phyloP scores from a whole-genome alignment of 2,329 filamentous ascomycete species.

The Endothia cerciana region DNA sequence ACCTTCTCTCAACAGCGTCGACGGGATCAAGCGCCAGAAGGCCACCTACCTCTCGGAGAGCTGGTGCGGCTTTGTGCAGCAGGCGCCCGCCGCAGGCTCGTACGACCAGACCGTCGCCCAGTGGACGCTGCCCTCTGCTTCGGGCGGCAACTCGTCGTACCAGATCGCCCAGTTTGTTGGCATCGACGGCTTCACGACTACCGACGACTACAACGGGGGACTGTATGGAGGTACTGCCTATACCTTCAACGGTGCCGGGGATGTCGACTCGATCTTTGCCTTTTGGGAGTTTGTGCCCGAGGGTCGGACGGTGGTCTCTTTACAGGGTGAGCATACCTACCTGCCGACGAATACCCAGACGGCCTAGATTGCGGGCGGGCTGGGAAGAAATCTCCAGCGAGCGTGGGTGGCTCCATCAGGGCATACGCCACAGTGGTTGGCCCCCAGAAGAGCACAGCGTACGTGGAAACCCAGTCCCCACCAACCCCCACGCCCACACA shows the following conservation, averaged over 20 bases:
- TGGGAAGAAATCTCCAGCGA: neutral
- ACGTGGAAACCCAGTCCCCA: no score
- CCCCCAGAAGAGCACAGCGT: neutral
- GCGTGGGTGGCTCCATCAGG: neutral
- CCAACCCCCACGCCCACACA: no score
- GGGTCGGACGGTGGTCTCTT: neutral
- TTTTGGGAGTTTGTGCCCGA: neutral
- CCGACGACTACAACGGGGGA: neutral
- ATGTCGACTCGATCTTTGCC: neutral
- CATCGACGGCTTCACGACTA: neutral
- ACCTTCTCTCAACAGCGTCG: neutral
- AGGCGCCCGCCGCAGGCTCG: neutral
- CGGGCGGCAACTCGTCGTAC: neutral
- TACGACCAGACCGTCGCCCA: neutral
- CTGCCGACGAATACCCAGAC: no score
- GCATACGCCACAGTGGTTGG: neutral
- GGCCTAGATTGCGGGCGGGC: no score
- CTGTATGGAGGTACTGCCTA: neutral
- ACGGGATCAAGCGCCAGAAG: neutral
- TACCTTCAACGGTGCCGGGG: neutral
- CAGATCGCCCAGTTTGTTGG: neutral
- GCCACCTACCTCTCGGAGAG: neutral
- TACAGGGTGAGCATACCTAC: neutral
- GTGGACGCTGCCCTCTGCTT: neutral
- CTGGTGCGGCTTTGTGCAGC: neutral